Conservation (phyloP, 1,139 yeast genomes). For the Magnusiomyces ingens region DNA sequence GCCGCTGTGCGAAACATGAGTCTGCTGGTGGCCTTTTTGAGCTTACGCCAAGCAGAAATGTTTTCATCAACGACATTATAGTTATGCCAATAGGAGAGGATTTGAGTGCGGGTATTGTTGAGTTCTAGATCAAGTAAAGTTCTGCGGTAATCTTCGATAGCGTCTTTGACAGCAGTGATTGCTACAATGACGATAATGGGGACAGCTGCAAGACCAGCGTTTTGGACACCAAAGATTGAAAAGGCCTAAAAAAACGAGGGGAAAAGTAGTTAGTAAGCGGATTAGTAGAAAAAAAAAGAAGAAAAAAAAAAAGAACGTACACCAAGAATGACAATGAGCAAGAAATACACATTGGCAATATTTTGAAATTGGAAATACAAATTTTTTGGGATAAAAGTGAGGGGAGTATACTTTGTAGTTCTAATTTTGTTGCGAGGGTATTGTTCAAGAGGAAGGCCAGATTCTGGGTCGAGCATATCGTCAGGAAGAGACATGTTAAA, state of each 20-base stretch:
- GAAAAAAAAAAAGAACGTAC: conserved; percentile 7
- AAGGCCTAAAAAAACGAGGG: conserved; percentile 35
- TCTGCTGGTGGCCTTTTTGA: conserved; percentile 47
- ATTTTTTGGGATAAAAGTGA: conserved; percentile 78
- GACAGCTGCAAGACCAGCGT: conserved; percentile 85
- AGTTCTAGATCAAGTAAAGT: conserved; percentile 73
- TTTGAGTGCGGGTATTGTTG: conserved; percentile 82
- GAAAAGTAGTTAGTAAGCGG: conserved; percentile 1
- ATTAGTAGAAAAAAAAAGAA: conserved; percentile 5
- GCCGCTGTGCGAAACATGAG: conserved; percentile 22
- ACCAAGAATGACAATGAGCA: conserved; percentile 64
- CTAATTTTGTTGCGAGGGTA: conserved; percentile 89
- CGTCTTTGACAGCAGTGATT: conserved; percentile 88
- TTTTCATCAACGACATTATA: conserved; percentile 63
- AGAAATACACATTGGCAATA: conserved; percentile 73
- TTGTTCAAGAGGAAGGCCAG: conserved; percentile 49
- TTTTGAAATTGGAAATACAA: conserved; percentile 62
- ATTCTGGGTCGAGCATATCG: conserved; percentile 48
- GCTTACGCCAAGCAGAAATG: conserved; percentile 57
- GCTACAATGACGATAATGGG: conserved; percentile 89
- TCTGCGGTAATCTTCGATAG: conserved; percentile 87
- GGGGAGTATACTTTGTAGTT: conserved; percentile 91
- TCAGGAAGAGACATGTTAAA: conserved; percentile 66
- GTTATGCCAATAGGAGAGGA: conserved; percentile 63
- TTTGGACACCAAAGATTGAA: conserved; percentile 83